phyloP scores from a whole-genome alignment of 441 rosid species.

The Corymbia calophylla region DNA sequence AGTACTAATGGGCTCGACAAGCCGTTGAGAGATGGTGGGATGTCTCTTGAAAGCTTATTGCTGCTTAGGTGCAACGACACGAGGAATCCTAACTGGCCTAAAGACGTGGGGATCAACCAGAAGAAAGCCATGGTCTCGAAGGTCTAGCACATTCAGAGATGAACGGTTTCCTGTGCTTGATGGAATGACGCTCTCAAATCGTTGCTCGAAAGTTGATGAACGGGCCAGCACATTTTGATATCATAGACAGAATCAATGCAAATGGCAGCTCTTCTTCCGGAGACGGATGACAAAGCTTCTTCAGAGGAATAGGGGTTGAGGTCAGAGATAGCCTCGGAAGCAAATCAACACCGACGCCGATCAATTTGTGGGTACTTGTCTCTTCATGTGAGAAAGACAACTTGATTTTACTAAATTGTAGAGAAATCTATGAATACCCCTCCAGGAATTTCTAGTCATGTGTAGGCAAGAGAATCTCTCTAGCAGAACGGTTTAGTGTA shows the following conservation, averaged over 20 bases:
- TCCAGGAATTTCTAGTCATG: background rate
- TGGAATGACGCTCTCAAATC: background rate
- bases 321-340: background rate
- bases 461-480: background rate
- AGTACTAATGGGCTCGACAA: background rate
- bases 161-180: background rate
- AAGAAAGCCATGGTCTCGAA: background rate
- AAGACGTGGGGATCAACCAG: accelerated
- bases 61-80: background rate
- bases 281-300: background rate
- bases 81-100: accelerated
- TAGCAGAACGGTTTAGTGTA: background rate
- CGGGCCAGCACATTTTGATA: background rate
- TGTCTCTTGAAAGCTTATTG: background rate
- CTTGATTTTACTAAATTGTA: background rate
- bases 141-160: background rate
- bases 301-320: accelerated
- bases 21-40: background rate
- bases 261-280: accelerated
- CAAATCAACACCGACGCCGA: background rate
- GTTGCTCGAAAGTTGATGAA: background rate
- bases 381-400: background rate
- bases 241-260: background rate
- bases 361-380: background rate
- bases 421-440: background rate